These are phyloP conservation scores for Ballota nigra DNA, from an alignment of 257 asterid species.

Conservation along the genomic window DNA sequence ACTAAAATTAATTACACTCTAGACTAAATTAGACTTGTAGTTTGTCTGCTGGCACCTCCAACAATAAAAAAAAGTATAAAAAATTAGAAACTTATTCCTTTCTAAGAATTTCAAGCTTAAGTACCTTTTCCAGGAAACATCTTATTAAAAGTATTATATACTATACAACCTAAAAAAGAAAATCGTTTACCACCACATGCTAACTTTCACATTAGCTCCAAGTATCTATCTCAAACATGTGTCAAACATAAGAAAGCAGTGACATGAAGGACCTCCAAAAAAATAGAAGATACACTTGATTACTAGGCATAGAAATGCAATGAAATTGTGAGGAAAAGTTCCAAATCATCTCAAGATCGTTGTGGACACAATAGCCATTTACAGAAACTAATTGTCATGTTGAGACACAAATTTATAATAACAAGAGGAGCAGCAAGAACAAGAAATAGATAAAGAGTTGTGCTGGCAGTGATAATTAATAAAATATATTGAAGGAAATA, in stretches of 20 bases:
- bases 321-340: neutral
- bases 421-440: neutral
- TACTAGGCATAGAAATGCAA: neutral
- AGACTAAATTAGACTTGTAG: too few relatives aligned
- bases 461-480: neutral
- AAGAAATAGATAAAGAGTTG: neutral
- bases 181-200: neutral
- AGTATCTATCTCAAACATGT: neutral
- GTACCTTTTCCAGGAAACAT: neutral
- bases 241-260: neutral
- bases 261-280: conserved; percentile 2
- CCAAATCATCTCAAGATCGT: conserved; percentile 8
- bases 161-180: neutral
- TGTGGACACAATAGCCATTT: neutral
- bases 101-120: neutral
- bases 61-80: neutral
- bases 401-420: neutral
- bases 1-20: neutral
- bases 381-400: conserved; percentile 7
- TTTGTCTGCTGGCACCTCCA: neutral
- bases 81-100: neutral
- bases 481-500: neutral
- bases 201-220: neutral
- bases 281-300: conserved; percentile 1
- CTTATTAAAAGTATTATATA: neutral